Evolutionary conservation across 2,329 filamentous ascomycete species (phyloP).

Genomic region (Exophiala sp.): DNA sequence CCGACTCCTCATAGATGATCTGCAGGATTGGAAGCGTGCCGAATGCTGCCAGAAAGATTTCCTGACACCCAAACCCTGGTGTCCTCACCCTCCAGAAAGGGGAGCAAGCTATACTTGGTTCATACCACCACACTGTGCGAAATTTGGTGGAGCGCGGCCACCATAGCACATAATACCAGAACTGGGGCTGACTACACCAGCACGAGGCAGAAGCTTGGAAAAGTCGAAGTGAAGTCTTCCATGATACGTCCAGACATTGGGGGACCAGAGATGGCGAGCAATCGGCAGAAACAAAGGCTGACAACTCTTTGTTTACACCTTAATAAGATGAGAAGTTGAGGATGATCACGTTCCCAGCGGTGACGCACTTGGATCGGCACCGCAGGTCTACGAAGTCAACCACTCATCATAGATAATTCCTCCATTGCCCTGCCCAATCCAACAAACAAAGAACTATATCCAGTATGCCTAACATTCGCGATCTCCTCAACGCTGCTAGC

Average conservation of each 20-base stretch:
- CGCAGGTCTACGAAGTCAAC: neutral
- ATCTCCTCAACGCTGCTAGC: neutral
- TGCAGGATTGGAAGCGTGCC: constrained; percentile 8
- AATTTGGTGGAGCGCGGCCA: neutral
- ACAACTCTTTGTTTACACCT: too few species aligned
- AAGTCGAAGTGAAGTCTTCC: too few species aligned
- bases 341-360: neutral
- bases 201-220: too few species aligned
- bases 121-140: neutral
- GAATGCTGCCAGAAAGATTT: constrained; percentile 6
- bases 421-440: neutral
- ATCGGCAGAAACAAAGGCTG: too few species aligned
- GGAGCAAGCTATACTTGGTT: neutral
- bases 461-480: neutral
- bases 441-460: neutral
- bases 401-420: neutral
- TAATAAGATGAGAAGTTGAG: too few species aligned
- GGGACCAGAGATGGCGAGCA: too few species aligned
- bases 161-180: neutral
- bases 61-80: neutral
- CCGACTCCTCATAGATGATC: constrained; percentile 6
- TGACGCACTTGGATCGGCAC: neutral
- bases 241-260: too few species aligned
- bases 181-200: too few species aligned
- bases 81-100: neutral